Base-by-base conservation (phyloP, 306 rosid genomes). In the Quercus cerris region DNA sequence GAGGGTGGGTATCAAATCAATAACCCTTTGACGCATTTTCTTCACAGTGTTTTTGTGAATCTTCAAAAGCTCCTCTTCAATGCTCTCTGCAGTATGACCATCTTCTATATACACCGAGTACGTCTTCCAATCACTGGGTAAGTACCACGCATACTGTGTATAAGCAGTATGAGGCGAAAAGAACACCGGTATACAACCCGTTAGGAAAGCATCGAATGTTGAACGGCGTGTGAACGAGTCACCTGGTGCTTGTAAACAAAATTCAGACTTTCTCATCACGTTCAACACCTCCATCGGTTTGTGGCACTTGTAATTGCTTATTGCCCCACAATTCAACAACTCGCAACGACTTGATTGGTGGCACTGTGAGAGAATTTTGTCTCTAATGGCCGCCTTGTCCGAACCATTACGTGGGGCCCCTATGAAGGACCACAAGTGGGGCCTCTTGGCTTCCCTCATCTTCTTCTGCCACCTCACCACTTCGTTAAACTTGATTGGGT, bases 221-320 rank as follows among this genome's bases (percentile, higher is more conserved):
- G 97, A 92, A 27, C 93, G 80, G 41, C 95, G 81, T 0, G 97
- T 92, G 77, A 87, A 92, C 7, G 95, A 92, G 81, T 92, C 97
- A 0, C 95, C 97, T 0, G 97, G 85, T 0, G 97, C 95, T 55
- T 92, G 97, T 23, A 92, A 77, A 33, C 97, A 92, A 20, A 92
- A 92, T 14, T 27, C 44, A 0, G 95, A 89, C 73, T 28, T 61
- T 2, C 22, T 77, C 97, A 92, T 89, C 18, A 85, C 86, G 0
- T 74, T 67, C 2, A 92, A 28, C 1, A 92, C 92, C 19, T 20
- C 83, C 15, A 54, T 71, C 3, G 97, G 95, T 0, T 84, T 31
- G 54, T 84, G 88, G 71, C 97, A 92, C 64, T 51, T 74, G 22
- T 3, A 10, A 13, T 13, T 49, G 17, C 57, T 63, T 0, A 25